Conservation (phyloP, 371 early-diverging fungal species). For the Mucor indicus region DNA sequence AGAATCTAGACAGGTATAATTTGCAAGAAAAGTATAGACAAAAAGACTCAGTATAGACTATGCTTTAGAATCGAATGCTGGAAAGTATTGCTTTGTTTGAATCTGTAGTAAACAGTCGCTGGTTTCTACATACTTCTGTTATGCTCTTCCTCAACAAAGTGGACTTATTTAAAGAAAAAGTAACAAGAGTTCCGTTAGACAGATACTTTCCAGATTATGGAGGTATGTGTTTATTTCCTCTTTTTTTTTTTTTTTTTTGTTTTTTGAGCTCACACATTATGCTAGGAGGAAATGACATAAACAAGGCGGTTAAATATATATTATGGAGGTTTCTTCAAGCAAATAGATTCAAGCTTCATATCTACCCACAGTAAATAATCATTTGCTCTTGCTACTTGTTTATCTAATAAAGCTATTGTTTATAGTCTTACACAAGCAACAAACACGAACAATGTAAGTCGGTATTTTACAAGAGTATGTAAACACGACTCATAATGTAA, state of each 20-base stretch:
- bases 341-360: slow-evolving; percentile 69
- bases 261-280: no score
- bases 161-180: slow-evolving; percentile 72
- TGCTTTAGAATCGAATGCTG: slow-evolving; percentile 78
- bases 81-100: slow-evolving; percentile 82
- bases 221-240: no score
- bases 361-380: slow-evolving; percentile 85
- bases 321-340: slow-evolving; percentile 75
- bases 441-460: slow-evolving; percentile 73
- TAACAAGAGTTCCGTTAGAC: slow-evolving; percentile 57
- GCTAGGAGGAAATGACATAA: slow-evolving; percentile 36
- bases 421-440: slow-evolving; percentile 73
- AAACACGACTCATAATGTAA: no score
- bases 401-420: no score
- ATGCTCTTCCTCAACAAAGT: slow-evolving; percentile 84
- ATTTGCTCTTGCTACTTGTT: no score
- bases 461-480: no score
- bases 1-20: slow-evolving; percentile 52
- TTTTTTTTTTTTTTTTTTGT: no score
- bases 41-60: no score
- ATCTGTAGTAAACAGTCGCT: slow-evolving; percentile 69
- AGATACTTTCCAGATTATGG: slow-evolving; percentile 61
- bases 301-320: slow-evolving; percentile 78
- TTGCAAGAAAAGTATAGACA: no score
- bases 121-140: slow-evolving; percentile 74